Percentiles rank a stretch among this genome's conserved stretches.
Evolutionary conservation across 192 early-diverging fungal species (phyloP).

Genomic region (Diversispora eburnea): DNA sequence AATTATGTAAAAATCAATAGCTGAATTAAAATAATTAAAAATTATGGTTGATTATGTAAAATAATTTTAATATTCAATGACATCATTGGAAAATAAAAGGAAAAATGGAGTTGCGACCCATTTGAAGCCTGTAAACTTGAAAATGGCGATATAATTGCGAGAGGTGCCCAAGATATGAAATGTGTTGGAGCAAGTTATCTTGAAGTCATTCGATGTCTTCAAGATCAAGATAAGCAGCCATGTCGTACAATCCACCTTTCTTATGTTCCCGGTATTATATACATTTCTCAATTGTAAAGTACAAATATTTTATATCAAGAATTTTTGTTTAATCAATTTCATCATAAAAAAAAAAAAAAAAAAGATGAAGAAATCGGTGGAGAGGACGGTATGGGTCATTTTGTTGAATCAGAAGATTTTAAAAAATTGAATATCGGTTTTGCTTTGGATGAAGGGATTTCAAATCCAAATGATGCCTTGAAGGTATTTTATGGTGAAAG

Average conservation of each 20-base stretch:
- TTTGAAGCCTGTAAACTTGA: conserved; percentile 66
- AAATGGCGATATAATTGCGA: conserved; percentile 73
- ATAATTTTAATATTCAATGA: no score
- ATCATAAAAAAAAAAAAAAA: not conserved
- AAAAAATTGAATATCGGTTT: conserved; percentile 71
- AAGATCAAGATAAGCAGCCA: conserved; percentile 51
- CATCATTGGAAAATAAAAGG: conserved; percentile 13
- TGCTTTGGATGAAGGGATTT: conserved; percentile 83
- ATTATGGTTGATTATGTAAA: no score
- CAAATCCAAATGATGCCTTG: conserved; percentile 58
- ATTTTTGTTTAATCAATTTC: not conserved
- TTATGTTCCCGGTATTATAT: conserved; percentile 61
- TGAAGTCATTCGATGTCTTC: conserved; percentile 70
- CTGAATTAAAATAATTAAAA: no score
- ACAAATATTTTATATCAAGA: not conserved
- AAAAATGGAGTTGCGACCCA: conserved; percentile 72
- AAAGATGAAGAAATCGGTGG: conserved; percentile 85
- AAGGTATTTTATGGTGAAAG: conserved; percentile 86
- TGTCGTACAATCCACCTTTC: conserved; percentile 71
- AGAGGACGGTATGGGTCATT: conserved; percentile 68
- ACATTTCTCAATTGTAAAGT: not conserved
- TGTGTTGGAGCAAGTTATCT: conserved; percentile 79
- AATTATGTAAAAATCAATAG: not conserved
- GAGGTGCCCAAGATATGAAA: conserved; percentile 91
- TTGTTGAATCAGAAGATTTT: conserved; percentile 68